Base-by-base conservation (phyloP, 768 basidiomycete genomes). In the Mycena albidolilacea region DNA sequence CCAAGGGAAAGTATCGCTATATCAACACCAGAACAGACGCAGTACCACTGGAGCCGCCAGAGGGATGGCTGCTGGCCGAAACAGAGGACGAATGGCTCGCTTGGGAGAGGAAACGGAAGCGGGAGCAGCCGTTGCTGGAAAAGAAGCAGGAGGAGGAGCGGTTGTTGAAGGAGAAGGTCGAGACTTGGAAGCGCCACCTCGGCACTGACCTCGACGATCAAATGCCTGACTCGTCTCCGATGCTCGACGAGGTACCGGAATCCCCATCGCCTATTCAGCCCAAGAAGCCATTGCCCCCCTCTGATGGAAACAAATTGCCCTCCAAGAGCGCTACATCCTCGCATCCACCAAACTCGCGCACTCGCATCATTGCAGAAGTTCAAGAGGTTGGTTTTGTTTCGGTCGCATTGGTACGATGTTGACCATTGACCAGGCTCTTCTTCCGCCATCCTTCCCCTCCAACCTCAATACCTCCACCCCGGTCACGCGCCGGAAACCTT, bases 391-490 rank as follows among this genome's bases (percentile, higher is more conserved):
- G 77, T 55, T 54, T 37, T n/a, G 11, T 59, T 71, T 43, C 9
- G 44, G 30, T 21, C 39, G 50, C 35, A 44, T 63, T 67, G 1
- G 44, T 38, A 73, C 21, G 76, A 64, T 41, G 59, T 63, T 73
- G 30, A 61, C 57, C 38, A 61, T 50, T 37, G 75, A 72, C 85
- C 14, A 73, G 88, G 80, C 82, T n/a, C 89, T 86, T 70, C 79
- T 88, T 21, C 89, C 89, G 1, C 90, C 89, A 5, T 90, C 90
- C 8, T 91, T 90, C 75, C 87, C 88, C 39, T 82, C 86, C 12
- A 81, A 89, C 69, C 78, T 91, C 23, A 77, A 81, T 41, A 90
- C 89, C 37, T 91, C 90, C 2, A 91, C 90, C 6, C 90, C 90
- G 14, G 73, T 77, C 59, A 64, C 76, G 15, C 83, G 83, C 35